A percentile compares a stretch with the other conserved stretches of the same genome.
phyloP scores from a whole-genome alignment of 2,329 filamentous ascomycete species.

The Fusarium metavorans region DNA sequence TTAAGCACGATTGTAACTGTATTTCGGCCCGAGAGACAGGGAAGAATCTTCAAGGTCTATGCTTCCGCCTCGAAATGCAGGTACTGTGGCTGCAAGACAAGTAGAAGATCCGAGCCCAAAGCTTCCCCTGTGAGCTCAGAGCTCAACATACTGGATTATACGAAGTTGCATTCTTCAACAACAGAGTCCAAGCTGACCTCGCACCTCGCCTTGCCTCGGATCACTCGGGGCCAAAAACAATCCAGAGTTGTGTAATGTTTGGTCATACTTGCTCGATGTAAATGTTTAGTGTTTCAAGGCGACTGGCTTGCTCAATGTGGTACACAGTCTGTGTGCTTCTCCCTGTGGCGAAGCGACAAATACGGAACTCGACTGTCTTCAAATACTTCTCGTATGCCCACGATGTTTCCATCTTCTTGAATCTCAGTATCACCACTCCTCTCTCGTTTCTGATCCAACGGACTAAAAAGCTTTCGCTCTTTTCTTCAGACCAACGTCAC shows the following conservation, averaged over 20 bases:
- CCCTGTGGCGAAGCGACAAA: neutral
- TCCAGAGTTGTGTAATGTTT: neutral
- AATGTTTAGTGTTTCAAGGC: neutral
- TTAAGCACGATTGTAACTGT: neutral
- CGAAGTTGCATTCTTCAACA: neutral
- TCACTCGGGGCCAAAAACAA: neutral
- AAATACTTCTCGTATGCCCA: neutral
- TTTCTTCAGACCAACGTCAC: neutral
- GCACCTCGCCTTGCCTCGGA: neutral
- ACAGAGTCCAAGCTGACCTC: neutral
- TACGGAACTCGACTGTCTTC: neutral
- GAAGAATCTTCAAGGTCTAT: neutral
- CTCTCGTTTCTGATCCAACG: slow-evolving; percentile 3
- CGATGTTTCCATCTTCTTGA: neutral
- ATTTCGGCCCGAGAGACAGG: neutral
- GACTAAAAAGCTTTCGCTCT: neutral
- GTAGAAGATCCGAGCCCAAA: neutral
- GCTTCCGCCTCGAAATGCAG: neutral
- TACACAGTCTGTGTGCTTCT: neutral
- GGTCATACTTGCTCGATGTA: neutral
- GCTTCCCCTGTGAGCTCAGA: neutral
- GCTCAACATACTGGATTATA: neutral
- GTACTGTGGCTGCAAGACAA: neutral
- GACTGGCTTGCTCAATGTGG: neutral
- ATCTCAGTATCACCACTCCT: neutral